These are phyloP conservation scores for Dactylellina sp. DNA, from an alignment of 2,329 filamentous ascomycete species.

Conservation along the genomic window DNA sequence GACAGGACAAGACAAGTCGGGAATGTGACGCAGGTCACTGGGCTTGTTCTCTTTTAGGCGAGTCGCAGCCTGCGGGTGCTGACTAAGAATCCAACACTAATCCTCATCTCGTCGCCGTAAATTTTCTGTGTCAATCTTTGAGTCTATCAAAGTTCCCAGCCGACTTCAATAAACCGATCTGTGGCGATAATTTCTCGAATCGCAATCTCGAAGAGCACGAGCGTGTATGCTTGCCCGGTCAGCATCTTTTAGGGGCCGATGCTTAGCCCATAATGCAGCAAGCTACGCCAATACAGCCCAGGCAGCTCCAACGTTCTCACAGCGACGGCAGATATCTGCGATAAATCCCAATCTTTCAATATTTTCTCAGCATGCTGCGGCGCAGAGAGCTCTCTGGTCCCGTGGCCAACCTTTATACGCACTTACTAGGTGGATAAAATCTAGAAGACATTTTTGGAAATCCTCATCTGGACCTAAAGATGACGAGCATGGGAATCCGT, in stretches of 20 bases:
- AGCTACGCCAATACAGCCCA: constrained; percentile 17
- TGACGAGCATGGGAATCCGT: constrained; percentile 19
- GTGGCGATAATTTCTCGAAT: constrained; percentile 19
- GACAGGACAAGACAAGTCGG: constrained; percentile 27
- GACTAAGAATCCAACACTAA: constrained; percentile 50
- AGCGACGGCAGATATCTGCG: constrained; percentile 10
- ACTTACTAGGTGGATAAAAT: not conserved
- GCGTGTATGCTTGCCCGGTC: constrained; percentile 50
- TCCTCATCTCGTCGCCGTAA: constrained; percentile 3
- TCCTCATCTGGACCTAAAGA: constrained; percentile 16
- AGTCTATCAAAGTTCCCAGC: not conserved
- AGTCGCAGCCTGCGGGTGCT: constrained; percentile 19
- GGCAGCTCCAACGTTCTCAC: constrained; percentile 5
- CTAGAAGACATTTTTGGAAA: constrained; percentile 22
- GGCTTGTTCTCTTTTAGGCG: constrained; percentile 28
- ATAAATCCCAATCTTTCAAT: not conserved
- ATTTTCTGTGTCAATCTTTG: not conserved
- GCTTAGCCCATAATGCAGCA: constrained; percentile 43
- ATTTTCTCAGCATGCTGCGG: constrained; percentile 2
- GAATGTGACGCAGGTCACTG: constrained; percentile 55
- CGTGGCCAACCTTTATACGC: not conserved
- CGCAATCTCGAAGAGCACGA: constrained; percentile 5
- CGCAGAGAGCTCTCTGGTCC: not conserved
- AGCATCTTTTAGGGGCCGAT: constrained; percentile 43
- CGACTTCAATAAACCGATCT: constrained; percentile 7